These are phyloP conservation scores for Wickerhamomyces sydowiorum DNA, from an alignment of 805 yeast species.

Conservation along the genomic window DNA sequence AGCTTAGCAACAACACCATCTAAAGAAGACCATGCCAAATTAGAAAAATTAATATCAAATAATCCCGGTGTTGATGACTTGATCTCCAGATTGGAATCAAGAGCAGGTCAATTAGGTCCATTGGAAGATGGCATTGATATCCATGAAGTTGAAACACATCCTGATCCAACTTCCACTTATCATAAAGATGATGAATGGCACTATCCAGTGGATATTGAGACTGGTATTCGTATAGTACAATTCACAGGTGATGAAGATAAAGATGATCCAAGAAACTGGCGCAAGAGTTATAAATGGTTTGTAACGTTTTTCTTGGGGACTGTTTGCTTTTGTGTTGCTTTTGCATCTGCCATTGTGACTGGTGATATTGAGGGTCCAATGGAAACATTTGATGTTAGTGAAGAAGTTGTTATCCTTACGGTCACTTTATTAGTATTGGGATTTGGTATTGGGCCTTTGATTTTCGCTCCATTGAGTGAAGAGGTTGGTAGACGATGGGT, in stretches of 20 bases:
- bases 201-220: conserved; percentile 49
- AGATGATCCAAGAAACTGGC: conserved; percentile 46
- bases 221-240: conserved; percentile 51
- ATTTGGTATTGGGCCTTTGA: conserved; percentile 58
- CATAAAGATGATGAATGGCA: conserved; percentile 47
- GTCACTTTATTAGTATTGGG: conserved; percentile 58
- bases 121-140: conserved; percentile 49
- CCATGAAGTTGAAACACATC: conserved; percentile 21
- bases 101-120: conserved; percentile 48
- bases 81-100: conserved; percentile 29
- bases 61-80: conserved; percentile 32
- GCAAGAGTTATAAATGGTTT: conserved; percentile 39
- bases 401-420: conserved; percentile 52
- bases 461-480: conserved; percentile 62
- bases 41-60: conserved; percentile 26
- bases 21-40: conserved; percentile 22
- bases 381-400: conserved; percentile 43
- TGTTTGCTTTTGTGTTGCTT: conserved; percentile 53
- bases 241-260: conserved; percentile 44
- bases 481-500: conserved; percentile 52
- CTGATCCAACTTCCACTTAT: conserved; percentile 22
- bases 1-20: not conserved
- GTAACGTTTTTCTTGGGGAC: conserved; percentile 43
- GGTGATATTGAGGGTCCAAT: conserved; percentile 54
- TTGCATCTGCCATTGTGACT: conserved; percentile 58